A percentile compares a stretch with the other conserved stretches of the same genome.
Conservation (phyloP, 2,329 filamentous ascomycete genomes). For the Colletotrichum tanaceti region DNA sequence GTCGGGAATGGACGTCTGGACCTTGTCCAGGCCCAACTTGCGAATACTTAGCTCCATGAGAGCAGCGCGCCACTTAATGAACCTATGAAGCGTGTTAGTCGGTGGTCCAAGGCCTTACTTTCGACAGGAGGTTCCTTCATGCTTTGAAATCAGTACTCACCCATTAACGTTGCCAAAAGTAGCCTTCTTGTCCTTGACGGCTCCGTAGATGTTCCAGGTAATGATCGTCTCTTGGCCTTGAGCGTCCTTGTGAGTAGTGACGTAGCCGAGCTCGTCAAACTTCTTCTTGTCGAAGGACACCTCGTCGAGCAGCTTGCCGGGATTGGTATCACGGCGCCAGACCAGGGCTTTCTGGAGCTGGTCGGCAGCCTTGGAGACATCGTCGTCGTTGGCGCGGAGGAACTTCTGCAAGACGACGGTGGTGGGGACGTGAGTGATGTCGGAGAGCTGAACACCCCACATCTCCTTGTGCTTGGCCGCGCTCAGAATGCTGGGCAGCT, state of each 20-base stretch:
- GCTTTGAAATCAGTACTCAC: slow-evolving; percentile 62
- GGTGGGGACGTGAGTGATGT: slow-evolving; percentile 73
- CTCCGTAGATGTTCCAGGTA: slow-evolving; percentile 94
- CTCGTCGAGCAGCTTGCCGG: slow-evolving; percentile 71
- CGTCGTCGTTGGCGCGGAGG: slow-evolving; percentile 86
- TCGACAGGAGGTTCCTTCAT: background rate
- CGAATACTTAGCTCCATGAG: slow-evolving; percentile 89
- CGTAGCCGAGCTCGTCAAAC: slow-evolving; percentile 83
- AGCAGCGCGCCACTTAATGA: slow-evolving; percentile 88
- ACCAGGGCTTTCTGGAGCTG: slow-evolving; percentile 83
- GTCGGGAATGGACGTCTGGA: slow-evolving; percentile 77
- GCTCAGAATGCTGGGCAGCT: slow-evolving; percentile 68
- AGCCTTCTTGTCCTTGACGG: slow-evolving; percentile 82
- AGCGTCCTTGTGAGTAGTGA: slow-evolving; percentile 74
- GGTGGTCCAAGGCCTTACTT: background rate
- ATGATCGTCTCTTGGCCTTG: slow-evolving; percentile 72
- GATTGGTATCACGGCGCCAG: slow-evolving; percentile 84
- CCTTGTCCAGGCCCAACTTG: slow-evolving; percentile 76
- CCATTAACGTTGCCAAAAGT: slow-evolving; percentile 86
- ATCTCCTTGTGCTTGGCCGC: slow-evolving; percentile 77
- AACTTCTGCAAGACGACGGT: slow-evolving; percentile 93
- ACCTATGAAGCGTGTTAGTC: slow-evolving; percentile 62
- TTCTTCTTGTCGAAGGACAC: slow-evolving; percentile 74
- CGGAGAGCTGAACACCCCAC: slow-evolving; percentile 81
- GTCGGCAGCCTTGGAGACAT: slow-evolving; percentile 77